phyloP scores from a whole-genome alignment of 352 stramenopile species.

The Pythium inflatum region DNA sequence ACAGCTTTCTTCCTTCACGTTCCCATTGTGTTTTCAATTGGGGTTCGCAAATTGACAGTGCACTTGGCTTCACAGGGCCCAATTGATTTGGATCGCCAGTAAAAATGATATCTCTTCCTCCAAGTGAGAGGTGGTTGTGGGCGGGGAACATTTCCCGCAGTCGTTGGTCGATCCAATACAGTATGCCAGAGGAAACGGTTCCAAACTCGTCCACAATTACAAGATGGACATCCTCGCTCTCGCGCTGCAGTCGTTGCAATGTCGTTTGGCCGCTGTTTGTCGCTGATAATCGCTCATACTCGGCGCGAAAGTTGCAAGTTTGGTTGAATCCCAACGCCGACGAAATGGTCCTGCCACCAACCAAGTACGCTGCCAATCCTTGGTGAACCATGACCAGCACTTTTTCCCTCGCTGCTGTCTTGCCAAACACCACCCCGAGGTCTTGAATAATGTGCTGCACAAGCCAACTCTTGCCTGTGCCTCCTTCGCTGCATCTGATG shows the following conservation, averaged over 20 bases:
- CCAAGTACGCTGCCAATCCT: constrained; percentile 11
- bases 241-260: background rate
- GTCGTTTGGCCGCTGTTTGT: background rate
- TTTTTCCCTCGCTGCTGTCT: background rate
- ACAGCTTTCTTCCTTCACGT: too few species aligned
- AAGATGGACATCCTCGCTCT: background rate
- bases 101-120: constrained; percentile 2
- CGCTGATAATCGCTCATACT: background rate
- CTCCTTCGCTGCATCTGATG: too few species aligned
- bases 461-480: constrained; percentile 14
- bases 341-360: constrained; percentile 2
- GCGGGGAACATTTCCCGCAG: background rate
- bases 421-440: background rate
- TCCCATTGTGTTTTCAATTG: too few species aligned
- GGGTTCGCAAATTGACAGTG: too few species aligned
- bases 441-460: constrained; percentile 13
- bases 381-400: constrained; percentile 12
- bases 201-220: constrained; percentile 12
- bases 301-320: background rate
- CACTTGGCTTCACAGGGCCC: background rate
- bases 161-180: constrained; percentile 10
- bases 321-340: background rate
- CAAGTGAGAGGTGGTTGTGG: background rate
- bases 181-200: constrained; percentile 1
- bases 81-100: constrained; percentile 5